A percentile compares a stretch with the other conserved stretches of the same genome.
Conservation (phyloP, 257 asterid genomes). For the Pogostemon cablin region DNA sequence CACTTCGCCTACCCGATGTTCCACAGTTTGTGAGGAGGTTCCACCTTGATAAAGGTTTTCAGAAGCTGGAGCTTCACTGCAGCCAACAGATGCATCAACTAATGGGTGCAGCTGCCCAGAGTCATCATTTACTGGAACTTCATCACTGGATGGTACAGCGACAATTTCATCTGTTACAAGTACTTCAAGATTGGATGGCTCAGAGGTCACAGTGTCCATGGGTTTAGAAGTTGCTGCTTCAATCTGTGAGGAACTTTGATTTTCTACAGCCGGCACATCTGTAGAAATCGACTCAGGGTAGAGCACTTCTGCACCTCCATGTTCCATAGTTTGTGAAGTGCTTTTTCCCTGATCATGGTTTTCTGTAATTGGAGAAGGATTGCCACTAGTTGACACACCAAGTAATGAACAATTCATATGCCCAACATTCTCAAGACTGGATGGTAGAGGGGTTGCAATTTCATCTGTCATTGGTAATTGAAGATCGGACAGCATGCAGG, state of each 20-base stretch:
- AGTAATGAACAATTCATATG: slow-evolving; percentile 36
- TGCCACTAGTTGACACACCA: slow-evolving; percentile 34
- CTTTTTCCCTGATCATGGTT: slow-evolving; percentile 37
- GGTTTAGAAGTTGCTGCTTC: slow-evolving; percentile 32
- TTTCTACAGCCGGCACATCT: slow-evolving; percentile 36
- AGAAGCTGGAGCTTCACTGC: slow-evolving; percentile 32
- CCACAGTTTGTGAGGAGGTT: slow-evolving; percentile 41
- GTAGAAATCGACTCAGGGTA: slow-evolving; percentile 38
- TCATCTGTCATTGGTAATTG: slow-evolving; percentile 36
- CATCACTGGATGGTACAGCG: slow-evolving; percentile 29
- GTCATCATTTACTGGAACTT: slow-evolving; percentile 31
- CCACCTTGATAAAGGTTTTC: slow-evolving; percentile 37
- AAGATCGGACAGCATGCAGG: slow-evolving; percentile 27
- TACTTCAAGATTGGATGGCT: slow-evolving; percentile 36
- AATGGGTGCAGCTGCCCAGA: slow-evolving; percentile 39
- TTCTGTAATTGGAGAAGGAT: slow-evolving; percentile 36
- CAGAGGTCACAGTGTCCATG: slow-evolving; percentile 32
- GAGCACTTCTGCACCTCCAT: slow-evolving; percentile 35
- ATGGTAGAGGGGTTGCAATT: slow-evolving; percentile 26
- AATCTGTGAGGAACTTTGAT: slow-evolving; percentile 34
- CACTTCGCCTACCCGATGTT: slow-evolving; percentile 33
- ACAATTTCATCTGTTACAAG: slow-evolving; percentile 32
- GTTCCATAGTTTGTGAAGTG: slow-evolving; percentile 42
- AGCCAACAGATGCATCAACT: slow-evolving; percentile 35
- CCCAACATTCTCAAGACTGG: slow-evolving; percentile 35